Base-by-base conservation (phyloP, 1,284 basidiomycete genomes). In the Puccinia horiana region DNA sequence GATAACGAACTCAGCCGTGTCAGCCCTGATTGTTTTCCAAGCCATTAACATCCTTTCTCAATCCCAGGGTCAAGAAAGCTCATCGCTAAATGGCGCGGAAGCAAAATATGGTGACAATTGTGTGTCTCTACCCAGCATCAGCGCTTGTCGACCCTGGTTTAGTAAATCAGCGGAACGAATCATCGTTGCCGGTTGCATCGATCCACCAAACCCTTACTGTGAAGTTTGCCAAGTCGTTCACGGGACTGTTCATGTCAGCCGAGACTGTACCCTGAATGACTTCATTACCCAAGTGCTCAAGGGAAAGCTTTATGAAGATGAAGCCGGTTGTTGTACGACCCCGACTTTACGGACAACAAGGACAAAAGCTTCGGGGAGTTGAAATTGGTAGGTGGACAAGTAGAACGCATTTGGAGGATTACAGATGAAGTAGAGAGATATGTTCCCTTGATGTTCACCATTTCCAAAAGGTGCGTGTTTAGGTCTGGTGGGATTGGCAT, bases 1-100 rank as follows among this genome's bases (percentile, higher is more conserved):
- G 1, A 98, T 96, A 0, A 99, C 97, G 11, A 99, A 99, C 87
- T 97, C 97, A 18, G 94, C 99, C 87, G 92, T 98, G 84, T 93
- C 97, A 0, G 97, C 96, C 0, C 89, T 97, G 49, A 94, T 98
- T 84, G 95, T 98, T 23, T 90, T 98, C 72, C 96, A 98, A 87
- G 93, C 95, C 0, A 88, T 98, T 18, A 92, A 95, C 82, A 89
- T 97, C 40, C 89, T 98, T 49, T 90, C 90, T 54, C 72, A 49
- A 54, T 37, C 35, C 4, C 26, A 37, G 23, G 44, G 9, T 12
- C 84, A 73, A 74, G 85, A 84, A 83, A 83, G 58, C 14, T 81
- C 26, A 37, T 82, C 40, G 6, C 37, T 90, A 90, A 84, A 89
- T 91, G 3, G 90, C 91, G 35, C 80, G 78, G 18, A 44, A 47